These are phyloP conservation scores for Coccomyxa sp. DNA, from an alignment of 139 green algal species.

Conservation along the genomic window DNA sequence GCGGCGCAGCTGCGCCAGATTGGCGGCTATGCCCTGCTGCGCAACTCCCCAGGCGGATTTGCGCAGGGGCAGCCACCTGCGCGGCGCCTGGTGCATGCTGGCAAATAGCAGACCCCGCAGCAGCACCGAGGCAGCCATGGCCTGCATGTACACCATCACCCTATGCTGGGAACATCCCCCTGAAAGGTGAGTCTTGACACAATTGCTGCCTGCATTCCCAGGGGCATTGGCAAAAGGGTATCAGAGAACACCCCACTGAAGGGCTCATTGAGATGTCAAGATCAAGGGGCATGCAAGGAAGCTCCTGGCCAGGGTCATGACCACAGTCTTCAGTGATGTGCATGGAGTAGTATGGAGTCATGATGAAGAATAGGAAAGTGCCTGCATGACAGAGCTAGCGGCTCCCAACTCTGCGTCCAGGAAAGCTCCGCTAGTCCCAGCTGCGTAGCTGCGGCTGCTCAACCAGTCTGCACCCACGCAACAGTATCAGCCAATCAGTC, in stretches of 20 bases:
- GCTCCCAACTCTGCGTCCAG: neutral
- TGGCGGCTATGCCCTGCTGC: constrained; percentile 10
- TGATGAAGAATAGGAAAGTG: no score
- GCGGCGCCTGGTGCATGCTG: constrained; percentile 46
- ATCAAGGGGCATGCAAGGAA: constrained; percentile 13
- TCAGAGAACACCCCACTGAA: neutral
- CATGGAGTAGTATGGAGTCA: no score
- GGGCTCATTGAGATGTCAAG: neutral
- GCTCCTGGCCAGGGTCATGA: neutral
- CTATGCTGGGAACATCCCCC: constrained; percentile 14
- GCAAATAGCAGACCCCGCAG: constrained; percentile 49
- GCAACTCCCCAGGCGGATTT: constrained; percentile 15
- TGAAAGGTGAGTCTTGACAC: constrained; percentile 7
- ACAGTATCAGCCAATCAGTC: neutral
- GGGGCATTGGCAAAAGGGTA: no score
- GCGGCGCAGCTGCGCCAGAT: constrained; percentile 20
- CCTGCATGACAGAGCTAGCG: neutral
- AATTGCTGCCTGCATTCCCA: neutral
- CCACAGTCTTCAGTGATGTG: no score
- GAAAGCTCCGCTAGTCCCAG: neutral
- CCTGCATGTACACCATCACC: constrained; percentile 18
- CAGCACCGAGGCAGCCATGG: constrained; percentile 33
- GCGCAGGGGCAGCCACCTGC: constrained; percentile 32
- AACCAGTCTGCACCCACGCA: neutral
- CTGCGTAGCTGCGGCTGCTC: neutral